Conservation (phyloP, 2,329 filamentous ascomycete species). For the Xylariaceae sp. region DNA sequence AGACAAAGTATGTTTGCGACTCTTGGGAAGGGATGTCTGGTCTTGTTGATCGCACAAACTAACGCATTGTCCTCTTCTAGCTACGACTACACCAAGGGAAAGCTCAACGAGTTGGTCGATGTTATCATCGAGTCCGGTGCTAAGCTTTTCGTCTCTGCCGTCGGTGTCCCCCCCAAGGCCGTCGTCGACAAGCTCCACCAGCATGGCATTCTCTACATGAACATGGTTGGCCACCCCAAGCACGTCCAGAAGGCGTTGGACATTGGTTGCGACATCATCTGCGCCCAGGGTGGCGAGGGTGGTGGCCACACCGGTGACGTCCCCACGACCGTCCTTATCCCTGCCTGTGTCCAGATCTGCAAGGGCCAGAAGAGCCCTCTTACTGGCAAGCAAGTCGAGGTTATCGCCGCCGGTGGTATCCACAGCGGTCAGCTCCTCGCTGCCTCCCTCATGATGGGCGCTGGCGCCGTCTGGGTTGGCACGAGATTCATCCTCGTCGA, state of each 20-base stretch:
- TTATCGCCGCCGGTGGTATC: constrained; percentile 89
- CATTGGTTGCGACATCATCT: constrained; percentile 90
- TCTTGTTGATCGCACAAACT: constrained; percentile 16
- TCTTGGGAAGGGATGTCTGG: not conserved
- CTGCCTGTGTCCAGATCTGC: constrained; percentile 78
- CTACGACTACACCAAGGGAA: constrained; percentile 99
- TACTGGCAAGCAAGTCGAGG: constrained; percentile 81
- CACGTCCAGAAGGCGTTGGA: constrained; percentile 95
- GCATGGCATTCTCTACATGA: constrained; percentile 91
- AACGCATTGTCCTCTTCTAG: constrained; percentile 42
- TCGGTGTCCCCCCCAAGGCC: constrained; percentile 83
- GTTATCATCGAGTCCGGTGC: constrained; percentile 90
- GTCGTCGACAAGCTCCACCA: constrained; percentile 89
- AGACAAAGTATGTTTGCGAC: constrained; percentile 65
- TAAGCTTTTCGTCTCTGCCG: constrained; percentile 92
- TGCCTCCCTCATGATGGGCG: constrained; percentile 86
- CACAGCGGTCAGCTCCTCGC: constrained; percentile 89
- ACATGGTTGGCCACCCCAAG: constrained; percentile 99
- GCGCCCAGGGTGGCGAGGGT: constrained; percentile 95
- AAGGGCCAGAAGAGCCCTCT: constrained; percentile 78
- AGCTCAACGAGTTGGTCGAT: constrained; percentile 82
- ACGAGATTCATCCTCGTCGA: constrained; percentile 92
- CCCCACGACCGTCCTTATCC: constrained; percentile 87
- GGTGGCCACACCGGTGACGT: constrained; percentile 95
- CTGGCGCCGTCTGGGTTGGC: constrained; percentile 90